Percentiles rank a stretch among this genome's conserved stretches.
These are phyloP conservation scores for Irpex rosettiformis DNA, from an alignment of 1,284 basidiomycete species.

Conservation along the genomic window DNA sequence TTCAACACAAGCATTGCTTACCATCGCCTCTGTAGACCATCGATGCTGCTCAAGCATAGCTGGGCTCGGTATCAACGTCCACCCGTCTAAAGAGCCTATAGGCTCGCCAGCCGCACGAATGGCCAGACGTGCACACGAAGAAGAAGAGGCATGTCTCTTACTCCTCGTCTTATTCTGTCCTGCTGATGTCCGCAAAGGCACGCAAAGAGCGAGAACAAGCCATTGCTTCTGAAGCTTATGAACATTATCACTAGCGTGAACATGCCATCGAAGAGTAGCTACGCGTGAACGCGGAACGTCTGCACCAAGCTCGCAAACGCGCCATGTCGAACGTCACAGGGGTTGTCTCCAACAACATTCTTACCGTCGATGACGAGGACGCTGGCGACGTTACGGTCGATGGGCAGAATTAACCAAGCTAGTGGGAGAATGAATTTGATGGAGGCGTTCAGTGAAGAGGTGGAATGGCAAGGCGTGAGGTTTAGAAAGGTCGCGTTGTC, in stretches of 20 bases:
- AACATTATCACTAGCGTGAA: conserved; percentile 43
- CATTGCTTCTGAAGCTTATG: conserved; percentile 43
- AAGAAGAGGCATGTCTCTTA: conserved; percentile 45
- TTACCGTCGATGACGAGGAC: conserved; percentile 37
- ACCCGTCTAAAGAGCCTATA: conserved; percentile 52
- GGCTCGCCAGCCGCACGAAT: conserved; percentile 74
- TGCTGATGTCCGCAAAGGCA: too few species aligned
- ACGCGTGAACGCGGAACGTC: conserved; percentile 53
- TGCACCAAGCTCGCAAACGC: conserved; percentile 53
- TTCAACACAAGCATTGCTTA: background rate
- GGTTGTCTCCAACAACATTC: conserved; percentile 41
- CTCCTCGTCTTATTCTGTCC: too few species aligned
- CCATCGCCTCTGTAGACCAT: conserved; percentile 45
- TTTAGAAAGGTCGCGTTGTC: conserved; percentile 69
- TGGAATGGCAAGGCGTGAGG: conserved; percentile 52
- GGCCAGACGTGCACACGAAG: conserved; percentile 63
- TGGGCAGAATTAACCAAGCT: background rate
- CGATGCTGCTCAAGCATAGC: conserved; percentile 64
- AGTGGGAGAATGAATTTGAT: conserved; percentile 36
- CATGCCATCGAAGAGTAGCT: conserved; percentile 62
- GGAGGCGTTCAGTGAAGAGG: conserved; percentile 55
- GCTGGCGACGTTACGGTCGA: conserved; percentile 30
- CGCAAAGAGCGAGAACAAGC: conserved; percentile 47
- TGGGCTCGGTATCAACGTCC: conserved; percentile 57
- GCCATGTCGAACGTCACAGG: conserved; percentile 68